These are phyloP conservation scores for Myriosclerotinia scirpicola DNA, from an alignment of 2,329 filamentous ascomycete species.

Conservation along the genomic window DNA sequence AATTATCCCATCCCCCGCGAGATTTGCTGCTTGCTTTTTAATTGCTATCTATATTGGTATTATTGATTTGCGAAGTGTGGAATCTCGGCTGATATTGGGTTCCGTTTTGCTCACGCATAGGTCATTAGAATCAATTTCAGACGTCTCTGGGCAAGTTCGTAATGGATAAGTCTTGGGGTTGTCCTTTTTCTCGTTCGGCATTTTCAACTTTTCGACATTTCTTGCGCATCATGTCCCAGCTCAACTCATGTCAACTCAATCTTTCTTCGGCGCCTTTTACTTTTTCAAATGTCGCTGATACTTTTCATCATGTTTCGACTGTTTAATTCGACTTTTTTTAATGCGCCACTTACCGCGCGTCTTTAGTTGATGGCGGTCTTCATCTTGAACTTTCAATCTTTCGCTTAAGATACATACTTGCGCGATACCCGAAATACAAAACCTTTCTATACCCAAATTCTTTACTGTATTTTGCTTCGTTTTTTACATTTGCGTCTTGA, in stretches of 20 bases:
- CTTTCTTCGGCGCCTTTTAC: background rate
- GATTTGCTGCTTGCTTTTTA: constrained; percentile 23
- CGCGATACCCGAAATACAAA: constrained; percentile 15
- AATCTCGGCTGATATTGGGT: constrained; percentile 22
- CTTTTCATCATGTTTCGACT: constrained; percentile 6
- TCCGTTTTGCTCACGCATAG: constrained; percentile 21
- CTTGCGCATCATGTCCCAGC: constrained; percentile 11
- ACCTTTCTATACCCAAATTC: constrained; percentile 19
- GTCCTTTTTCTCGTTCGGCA: background rate
- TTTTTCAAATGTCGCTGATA: background rate
- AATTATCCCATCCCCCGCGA: background rate
- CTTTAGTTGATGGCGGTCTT: constrained; percentile 2
- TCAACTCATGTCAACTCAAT: background rate
- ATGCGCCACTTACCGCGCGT: background rate
- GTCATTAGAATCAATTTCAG: constrained; percentile 25
- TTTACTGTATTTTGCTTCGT: constrained; percentile 1
- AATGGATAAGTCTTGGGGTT: constrained; percentile 2
- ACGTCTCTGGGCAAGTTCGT: constrained; percentile 23
- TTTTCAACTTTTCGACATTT: background rate
- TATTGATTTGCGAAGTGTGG: constrained; percentile 19
- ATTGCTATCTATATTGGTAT: constrained; percentile 21
- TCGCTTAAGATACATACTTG: constrained; percentile 4
- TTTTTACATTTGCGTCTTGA: constrained; percentile 16
- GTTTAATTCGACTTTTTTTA: constrained; percentile 20
- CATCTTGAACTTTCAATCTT: constrained; percentile 5